Percentiles rank a stretch among this genome's conserved stretches.
These are phyloP conservation scores for Penicillium arizonense DNA, from an alignment of 495 filamentous ascomycete species.

Conservation along the genomic window DNA sequence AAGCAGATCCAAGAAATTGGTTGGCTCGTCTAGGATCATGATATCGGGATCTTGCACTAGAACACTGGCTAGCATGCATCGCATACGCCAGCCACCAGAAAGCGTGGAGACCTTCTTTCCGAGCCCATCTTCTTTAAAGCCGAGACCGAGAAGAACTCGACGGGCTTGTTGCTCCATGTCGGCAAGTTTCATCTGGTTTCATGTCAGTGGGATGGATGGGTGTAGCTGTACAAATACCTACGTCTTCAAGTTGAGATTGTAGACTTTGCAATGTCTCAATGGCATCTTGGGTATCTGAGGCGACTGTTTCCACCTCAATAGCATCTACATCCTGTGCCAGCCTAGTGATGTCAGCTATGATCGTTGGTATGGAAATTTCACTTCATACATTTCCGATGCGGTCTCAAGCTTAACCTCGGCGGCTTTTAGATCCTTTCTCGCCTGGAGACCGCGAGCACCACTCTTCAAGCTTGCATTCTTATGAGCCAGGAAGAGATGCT, in stretches of 20 bases:
- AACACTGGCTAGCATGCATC: conserved; percentile 62
- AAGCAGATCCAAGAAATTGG: conserved; percentile 78
- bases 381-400: conserved; percentile 48
- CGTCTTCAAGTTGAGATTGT: conserved; percentile 53
- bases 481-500: conserved; percentile 62
- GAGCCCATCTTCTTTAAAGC: conserved; percentile 63
- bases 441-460: conserved; percentile 68
- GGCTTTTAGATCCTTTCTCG: conserved; percentile 64
- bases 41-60: conserved; percentile 72
- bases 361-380: not conserved
- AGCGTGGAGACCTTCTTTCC: conserved; percentile 57
- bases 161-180: conserved; percentile 59
- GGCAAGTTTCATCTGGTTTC: conserved; percentile 36
- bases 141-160: conserved; percentile 64
- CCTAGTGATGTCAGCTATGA: conserved; percentile 31
- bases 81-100: conserved; percentile 80
- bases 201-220: conserved; percentile 5
- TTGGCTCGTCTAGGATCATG: conserved; percentile 83
- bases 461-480: conserved; percentile 72
- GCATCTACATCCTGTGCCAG: conserved; percentile 51
- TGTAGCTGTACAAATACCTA: conserved; percentile 17
- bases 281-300: conserved; percentile 62
- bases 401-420: conserved; percentile 62
- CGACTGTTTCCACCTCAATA: conserved; percentile 51
- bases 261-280: conserved; percentile 60